phyloP scores from a whole-genome alignment of 805 yeast species.

The Phaffomyces opuntiae region DNA sequence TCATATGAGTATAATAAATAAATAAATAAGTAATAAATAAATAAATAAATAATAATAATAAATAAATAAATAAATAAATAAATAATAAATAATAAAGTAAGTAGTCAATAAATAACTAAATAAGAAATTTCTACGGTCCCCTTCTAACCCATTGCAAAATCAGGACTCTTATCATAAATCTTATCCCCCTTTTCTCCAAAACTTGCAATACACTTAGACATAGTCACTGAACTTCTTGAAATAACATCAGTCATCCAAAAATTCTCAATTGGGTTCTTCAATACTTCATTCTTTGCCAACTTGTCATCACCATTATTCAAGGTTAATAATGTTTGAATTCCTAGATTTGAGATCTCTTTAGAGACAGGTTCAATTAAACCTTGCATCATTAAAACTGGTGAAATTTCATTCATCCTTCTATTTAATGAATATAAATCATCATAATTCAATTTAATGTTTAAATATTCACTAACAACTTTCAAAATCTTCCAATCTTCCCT shows the following conservation, averaged over 20 bases:
- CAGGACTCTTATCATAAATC: constrained; percentile 36
- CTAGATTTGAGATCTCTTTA: constrained; percentile 47
- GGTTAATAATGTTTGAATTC: constrained; percentile 37
- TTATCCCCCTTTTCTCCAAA: constrained; percentile 64
- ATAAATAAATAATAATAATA: background rate
- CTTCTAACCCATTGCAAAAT: constrained; percentile 20
- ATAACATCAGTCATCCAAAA: constrained; percentile 86
- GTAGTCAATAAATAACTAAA: constrained; percentile 10
- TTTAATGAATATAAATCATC: constrained; percentile 66
- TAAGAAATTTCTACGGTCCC: background rate
- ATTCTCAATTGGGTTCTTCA: constrained; percentile 70
- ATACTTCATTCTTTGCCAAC: constrained; percentile 31
- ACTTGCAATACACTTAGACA: constrained; percentile 78
- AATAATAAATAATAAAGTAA: constrained; percentile 2
- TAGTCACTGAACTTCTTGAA: constrained; percentile 81
- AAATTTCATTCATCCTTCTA: constrained; percentile 63
- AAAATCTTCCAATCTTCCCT: constrained; percentile 89
- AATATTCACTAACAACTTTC: constrained; percentile 75
- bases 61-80: background rate
- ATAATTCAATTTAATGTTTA: constrained; percentile 65
- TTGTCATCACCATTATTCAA: constrained; percentile 27
- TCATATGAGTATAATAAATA: background rate
- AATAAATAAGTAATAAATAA: background rate
- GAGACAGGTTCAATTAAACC: constrained; percentile 69
- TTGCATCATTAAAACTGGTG: constrained; percentile 74